These are phyloP conservation scores for Lachnellula willkommii DNA, from an alignment of 2,329 filamentous ascomycete genomes.

Conservation along the genomic window DNA sequence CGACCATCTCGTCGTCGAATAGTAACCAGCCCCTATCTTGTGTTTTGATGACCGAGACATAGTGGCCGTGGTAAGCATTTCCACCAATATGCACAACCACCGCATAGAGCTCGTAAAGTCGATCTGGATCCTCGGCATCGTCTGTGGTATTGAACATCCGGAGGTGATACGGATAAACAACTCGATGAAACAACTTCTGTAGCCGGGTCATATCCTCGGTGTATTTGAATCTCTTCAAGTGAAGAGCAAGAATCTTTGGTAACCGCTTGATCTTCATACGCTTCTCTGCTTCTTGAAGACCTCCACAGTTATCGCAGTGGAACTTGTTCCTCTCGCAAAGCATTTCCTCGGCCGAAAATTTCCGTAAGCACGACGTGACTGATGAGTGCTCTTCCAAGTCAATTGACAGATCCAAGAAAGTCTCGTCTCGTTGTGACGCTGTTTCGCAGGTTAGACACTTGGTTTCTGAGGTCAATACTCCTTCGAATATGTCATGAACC, in stretches of 20 bases:
- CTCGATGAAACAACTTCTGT: constrained; percentile 93
- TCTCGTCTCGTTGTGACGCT: constrained; percentile 88
- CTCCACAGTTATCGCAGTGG: constrained; percentile 95
- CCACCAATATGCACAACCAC: constrained; percentile 97
- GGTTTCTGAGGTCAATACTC: constrained; percentile 89
- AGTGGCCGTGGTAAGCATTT: constrained; percentile 95
- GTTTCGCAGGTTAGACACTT: constrained; percentile 96
- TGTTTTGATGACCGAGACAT: constrained; percentile 96
- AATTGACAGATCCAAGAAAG: constrained; percentile 92
- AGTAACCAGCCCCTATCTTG: constrained; percentile 92
- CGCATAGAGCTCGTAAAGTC: constrained; percentile 92
- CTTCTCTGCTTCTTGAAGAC: constrained; percentile 95
- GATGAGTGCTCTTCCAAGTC: constrained; percentile 94
- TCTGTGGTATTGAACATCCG: constrained; percentile 97
- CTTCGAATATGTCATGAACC: constrained; percentile 97
- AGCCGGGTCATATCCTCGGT: constrained; percentile 90
- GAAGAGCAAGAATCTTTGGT: constrained; percentile 84
- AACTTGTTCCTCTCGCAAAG: constrained; percentile 98
- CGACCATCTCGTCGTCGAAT: constrained; percentile 98
- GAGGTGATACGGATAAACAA: constrained; percentile 94
- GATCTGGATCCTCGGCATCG: constrained; percentile 87
- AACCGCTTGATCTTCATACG: constrained; percentile 98
- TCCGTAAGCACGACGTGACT: constrained; percentile 88
- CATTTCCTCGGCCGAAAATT: constrained; percentile 98
- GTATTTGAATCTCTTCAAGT: constrained; percentile 97